Conservation (phyloP, 305 asterid genomes). For the Ajuga reptans region DNA sequence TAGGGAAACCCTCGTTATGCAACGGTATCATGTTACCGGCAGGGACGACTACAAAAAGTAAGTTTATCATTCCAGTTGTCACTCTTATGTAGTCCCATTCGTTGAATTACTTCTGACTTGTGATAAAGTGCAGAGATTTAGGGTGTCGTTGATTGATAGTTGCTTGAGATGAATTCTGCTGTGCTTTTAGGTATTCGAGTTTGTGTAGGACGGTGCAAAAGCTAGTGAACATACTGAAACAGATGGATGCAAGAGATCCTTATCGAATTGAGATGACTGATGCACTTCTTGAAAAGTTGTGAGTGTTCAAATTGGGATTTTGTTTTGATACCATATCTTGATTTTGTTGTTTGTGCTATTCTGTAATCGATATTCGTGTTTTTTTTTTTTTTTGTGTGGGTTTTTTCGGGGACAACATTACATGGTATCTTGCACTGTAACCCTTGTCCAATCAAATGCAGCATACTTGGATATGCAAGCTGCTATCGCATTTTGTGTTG, state of each 20-base stretch:
- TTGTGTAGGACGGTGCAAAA: conserved; percentile 80
- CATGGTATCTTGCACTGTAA: background rate
- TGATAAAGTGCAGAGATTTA: background rate
- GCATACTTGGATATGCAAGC: background rate
- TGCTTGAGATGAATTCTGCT: background rate
- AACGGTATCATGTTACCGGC: conserved; percentile 66
- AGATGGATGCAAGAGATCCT: conserved; percentile 79
- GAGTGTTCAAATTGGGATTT: conserved; percentile 22
- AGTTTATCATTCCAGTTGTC: background rate
- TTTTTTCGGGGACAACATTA: background rate
- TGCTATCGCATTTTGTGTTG: background rate
- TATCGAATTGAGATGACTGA: conserved; percentile 82
- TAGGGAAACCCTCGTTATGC: conserved; percentile 65
- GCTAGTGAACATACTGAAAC: conserved; percentile 76
- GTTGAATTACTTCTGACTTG: background rate
- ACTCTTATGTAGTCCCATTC: background rate
- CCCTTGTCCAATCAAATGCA: background rate
- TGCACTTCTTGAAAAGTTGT: conserved; percentile 84
- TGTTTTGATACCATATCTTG: background rate
- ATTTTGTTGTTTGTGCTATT: background rate
- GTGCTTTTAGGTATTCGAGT: conserved; percentile 54
- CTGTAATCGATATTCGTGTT: too few relatives aligned
- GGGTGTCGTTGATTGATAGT: background rate
- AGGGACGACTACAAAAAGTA: conserved; percentile 92
- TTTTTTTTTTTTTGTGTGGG: background rate